These are phyloP conservation scores for Porphyrellus cyaneotinctus DNA, from an alignment of 768 basidiomycete species.

Conservation along the genomic window DNA sequence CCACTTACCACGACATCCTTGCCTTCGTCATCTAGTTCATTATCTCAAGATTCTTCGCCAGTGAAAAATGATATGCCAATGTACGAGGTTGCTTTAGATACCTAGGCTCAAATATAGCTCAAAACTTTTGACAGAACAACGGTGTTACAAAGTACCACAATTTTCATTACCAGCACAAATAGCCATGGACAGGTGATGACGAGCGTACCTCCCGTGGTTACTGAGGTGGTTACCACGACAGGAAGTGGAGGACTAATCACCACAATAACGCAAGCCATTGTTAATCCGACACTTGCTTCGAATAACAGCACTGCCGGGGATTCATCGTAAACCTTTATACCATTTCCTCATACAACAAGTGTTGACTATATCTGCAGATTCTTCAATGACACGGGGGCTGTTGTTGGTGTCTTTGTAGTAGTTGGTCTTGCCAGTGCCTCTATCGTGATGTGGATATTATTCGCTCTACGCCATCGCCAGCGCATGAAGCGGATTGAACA, in stretches of 20 bases:
- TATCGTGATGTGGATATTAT: conserved; percentile 66
- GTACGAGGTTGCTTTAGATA: conserved; percentile 23
- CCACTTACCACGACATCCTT: conserved; percentile 10
- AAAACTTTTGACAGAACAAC: conserved; percentile 43
- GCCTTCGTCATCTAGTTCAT: conserved; percentile 1
- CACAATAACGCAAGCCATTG: conserved; percentile 58
- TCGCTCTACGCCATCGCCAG: conserved; percentile 64
- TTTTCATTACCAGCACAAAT: conserved; percentile 61
- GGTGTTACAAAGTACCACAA: conserved; percentile 41
- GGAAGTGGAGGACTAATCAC: conserved; percentile 46
- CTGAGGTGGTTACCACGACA: conserved; percentile 53
- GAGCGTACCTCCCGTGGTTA: conserved; percentile 54
- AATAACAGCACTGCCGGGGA: conserved; percentile 38
- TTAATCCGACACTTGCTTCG: conserved; percentile 69
- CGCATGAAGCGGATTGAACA: conserved; percentile 59
- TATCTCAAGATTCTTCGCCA: conserved; percentile 8
- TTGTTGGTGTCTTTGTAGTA: conserved; percentile 86
- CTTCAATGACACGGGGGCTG: conserved; percentile 85
- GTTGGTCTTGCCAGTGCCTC: conserved; percentile 77
- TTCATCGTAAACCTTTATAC: conserved; percentile 44
- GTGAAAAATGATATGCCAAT: conserved; percentile 13
- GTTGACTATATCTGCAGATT: conserved; percentile 49
- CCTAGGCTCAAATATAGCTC: conserved; percentile 5
- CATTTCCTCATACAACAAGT: background rate
- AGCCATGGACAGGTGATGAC: conserved; percentile 44